These are phyloP conservation scores for Aureobasidium sp. DNA, from an alignment of 2,329 filamentous ascomycete species.

Conservation along the genomic window DNA sequence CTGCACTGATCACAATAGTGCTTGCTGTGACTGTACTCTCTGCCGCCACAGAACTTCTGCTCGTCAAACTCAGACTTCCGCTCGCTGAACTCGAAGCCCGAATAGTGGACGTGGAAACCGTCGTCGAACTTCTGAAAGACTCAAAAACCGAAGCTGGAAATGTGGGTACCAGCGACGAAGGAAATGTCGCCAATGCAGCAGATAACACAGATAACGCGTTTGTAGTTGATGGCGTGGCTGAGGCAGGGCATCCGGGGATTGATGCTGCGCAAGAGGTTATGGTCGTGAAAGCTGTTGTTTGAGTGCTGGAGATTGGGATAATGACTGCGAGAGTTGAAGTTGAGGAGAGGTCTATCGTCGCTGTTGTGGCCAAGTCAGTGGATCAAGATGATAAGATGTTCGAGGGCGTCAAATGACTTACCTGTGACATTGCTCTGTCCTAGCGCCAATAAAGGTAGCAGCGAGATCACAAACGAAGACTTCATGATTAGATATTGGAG, in stretches of 20 bases:
- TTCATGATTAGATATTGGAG: background rate
- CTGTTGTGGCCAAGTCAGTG: no score
- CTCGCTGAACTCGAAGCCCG: background rate
- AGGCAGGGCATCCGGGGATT: background rate
- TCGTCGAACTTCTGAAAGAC: no score
- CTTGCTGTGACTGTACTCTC: background rate
- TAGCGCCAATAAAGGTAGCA: background rate
- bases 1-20: background rate
- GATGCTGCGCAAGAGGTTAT: conserved; percentile 14
- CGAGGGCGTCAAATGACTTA: no score
- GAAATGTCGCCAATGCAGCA: conserved; percentile 16
- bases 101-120: no score
- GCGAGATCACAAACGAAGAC: background rate
- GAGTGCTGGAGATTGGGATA: conserved; percentile 17
- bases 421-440: background rate
- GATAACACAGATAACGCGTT: conserved; percentile 19
- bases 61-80: background rate
- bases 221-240: background rate
- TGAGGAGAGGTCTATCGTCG: conserved; percentile 12
- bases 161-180: conserved; percentile 10
- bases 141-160: background rate
- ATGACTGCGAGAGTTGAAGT: conserved; percentile 18
- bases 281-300: conserved; percentile 15
- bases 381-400: no score
- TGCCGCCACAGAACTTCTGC: background rate